These are phyloP conservation scores for Stephania yunnanensis DNA, from an alignment of 164 flowering plant genomes.

Conservation along the genomic window DNA sequence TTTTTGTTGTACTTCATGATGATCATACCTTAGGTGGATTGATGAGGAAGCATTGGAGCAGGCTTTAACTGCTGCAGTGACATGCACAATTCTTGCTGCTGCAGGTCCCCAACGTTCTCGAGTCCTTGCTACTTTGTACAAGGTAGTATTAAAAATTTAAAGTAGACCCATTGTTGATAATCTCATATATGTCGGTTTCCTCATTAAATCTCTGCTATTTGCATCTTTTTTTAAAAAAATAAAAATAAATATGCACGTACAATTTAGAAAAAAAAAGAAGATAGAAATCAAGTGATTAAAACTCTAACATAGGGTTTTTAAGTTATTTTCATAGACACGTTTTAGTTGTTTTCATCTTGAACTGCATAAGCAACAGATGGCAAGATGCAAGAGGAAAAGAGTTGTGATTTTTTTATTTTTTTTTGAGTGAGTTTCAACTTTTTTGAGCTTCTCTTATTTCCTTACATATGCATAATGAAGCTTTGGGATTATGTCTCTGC, in stretches of 20 bases:
- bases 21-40: constrained; percentile 40
- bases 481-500: not conserved
- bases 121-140: constrained; percentile 95
- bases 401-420: too few species aligned
- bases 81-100: constrained; percentile 98
- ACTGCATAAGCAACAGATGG: not conserved
- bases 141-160: constrained; percentile 51
- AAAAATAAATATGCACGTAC: not conserved
- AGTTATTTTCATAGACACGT: not conserved
- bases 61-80: constrained; percentile 94
- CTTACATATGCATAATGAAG: not conserved
- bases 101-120: constrained; percentile 99
- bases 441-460: not conserved
- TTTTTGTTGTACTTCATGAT: not conserved
- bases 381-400: too few species aligned
- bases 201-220: too few species aligned
- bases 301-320: not conserved
- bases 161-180: not conserved
- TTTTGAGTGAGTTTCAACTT: too few species aligned
- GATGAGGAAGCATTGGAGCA: constrained; percentile 95
- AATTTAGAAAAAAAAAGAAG: too few species aligned
- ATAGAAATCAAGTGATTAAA: too few species aligned
- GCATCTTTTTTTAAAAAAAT: not conserved
- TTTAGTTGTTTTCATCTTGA: not conserved
- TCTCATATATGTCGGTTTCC: not conserved